Evolutionary conservation across 139 green algal genomes (phyloP), one percentile per base, ranked within the genome.

Genomic region (Yamagishiella unicocca): DNA sequence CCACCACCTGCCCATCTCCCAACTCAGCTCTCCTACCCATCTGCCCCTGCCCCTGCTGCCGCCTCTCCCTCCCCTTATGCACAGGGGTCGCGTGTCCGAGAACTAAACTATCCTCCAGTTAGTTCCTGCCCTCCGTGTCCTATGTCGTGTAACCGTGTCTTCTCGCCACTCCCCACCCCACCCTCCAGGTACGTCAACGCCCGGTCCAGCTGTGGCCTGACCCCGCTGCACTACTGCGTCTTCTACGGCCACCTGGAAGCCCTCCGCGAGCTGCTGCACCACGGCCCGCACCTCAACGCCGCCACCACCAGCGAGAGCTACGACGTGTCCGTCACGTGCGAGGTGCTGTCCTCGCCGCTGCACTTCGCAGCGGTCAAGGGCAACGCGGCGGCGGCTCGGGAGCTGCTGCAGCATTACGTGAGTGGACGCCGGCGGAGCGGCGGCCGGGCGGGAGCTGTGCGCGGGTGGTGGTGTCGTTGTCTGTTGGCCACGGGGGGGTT

Each of bases 331-430:
- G 31, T 73, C 58, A 54, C 40, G 6, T 84, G 54, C 77, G 58
- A 84, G 25, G 21, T 40, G 10, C 25, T 8, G 2, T 74, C 37
- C 38, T 27, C 77, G 25, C 77, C 77, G 61, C 77, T 84, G 38
- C 77, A 78, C 70, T 78, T 78, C 40, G 70, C 70, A 2, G 70
- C 70, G 9, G 37, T 78, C 0, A 35, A 22, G 58, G 77, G 77
- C 38, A 74, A 74, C 77, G 9, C 42, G 27, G 24, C 33, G 6
- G 38, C 38, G 24, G 77, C 58, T 1, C 12, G 58, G 27, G 25
- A 62, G 61, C 54, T 84, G 42, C 77, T 84, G 77, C 24, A 38
- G 58, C 37, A 74, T 31, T 83, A 72, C 38, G 35, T 71, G 33
- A 82, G 74, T 62, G 17, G 64, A n/a, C 12, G 64, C 5, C 12